Evolutionary conservation across 192 early-diverging fungal genomes (phyloP).

Genomic region (Linnemannia hyalina): DNA sequence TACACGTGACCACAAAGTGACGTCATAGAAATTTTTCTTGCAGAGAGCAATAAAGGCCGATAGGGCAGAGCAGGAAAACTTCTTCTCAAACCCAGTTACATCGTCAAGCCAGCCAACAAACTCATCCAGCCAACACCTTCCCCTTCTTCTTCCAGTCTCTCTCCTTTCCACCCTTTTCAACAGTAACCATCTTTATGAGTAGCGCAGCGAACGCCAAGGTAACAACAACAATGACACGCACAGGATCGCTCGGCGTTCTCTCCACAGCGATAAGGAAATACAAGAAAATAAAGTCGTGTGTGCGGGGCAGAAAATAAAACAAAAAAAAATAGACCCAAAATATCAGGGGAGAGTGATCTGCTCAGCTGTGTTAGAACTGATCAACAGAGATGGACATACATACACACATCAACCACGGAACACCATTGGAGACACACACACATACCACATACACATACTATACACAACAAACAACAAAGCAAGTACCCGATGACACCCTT

Average conservation of each 20-base stretch:
- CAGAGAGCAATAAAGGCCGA: no score
- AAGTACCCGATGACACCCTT: background rate
- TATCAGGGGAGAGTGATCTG: background rate
- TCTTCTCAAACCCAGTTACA: conserved; percentile 6
- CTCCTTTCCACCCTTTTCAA: conserved; percentile 16
- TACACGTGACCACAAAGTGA: background rate
- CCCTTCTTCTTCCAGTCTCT: background rate
- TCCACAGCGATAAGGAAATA: background rate
- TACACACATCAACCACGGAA: background rate
- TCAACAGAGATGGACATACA: background rate
- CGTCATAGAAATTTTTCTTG: background rate
- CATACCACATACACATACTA: background rate
- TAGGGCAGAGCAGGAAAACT: background rate
- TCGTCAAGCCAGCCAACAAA: background rate
- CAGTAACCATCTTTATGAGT: conserved; percentile 56
- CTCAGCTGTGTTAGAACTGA: background rate
- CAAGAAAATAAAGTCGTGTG: conserved; percentile 10
- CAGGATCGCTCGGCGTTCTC: background rate
- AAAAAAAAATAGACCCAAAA: conserved; percentile 11
- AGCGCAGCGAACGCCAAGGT: conserved; percentile 59
- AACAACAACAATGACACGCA: conserved; percentile 1
- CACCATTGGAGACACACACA: background rate
- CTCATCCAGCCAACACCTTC: background rate
- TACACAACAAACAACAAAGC: background rate
- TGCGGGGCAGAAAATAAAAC: background rate